Percentiles rank a stretch among this genome's conserved stretches.
Evolutionary conservation across 2,329 filamentous ascomycete genomes (phyloP).

Genomic region (Penicillium sp.): DNA sequence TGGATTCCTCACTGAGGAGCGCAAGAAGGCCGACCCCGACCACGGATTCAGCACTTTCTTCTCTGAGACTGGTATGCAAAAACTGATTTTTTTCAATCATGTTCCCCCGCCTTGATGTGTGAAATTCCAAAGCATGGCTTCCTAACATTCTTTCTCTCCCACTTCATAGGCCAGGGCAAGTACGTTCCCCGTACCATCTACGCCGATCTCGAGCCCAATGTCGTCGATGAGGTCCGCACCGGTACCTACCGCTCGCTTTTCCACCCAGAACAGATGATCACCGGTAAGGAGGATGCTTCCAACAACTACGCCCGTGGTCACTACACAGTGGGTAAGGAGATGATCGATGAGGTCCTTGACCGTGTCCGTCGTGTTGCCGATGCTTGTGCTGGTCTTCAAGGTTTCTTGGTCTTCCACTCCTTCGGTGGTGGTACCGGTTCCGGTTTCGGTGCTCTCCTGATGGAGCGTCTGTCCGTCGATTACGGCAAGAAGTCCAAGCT

Average conservation of each 20-base stretch:
- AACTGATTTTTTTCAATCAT: conserved; percentile 22
- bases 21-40: conserved; percentile 87
- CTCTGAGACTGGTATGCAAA: conserved; percentile 87
- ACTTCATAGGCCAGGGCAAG: conserved; percentile 80
- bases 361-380: conserved; percentile 97
- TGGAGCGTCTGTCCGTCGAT: conserved; percentile 98
- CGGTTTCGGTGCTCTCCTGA: conserved; percentile 94
- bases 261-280: conserved; percentile 99
- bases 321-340: conserved; percentile 99
- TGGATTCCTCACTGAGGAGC: conserved; percentile 97
- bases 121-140: conserved; percentile 9
- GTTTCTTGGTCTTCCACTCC: conserved; percentile 99
- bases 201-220: conserved; percentile 99
- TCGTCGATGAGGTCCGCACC: conserved; percentile 98
- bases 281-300: conserved; percentile 98
- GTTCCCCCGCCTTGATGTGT: conserved; percentile 9
- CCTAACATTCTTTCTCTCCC: conserved; percentile 20
- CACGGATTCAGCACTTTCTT: conserved; percentile 99
- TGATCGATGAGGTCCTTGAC: conserved; percentile 96
- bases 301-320: conserved; percentile 99
- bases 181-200: conserved; percentile 99
- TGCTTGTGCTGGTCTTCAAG: conserved; percentile 96
- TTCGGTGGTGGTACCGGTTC: conserved; percentile 99
- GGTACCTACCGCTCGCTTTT: conserved; percentile 94
- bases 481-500: conserved; percentile 99